phyloP scores from a whole-genome alignment of 2,329 filamentous ascomycete species.

The Cordyceps farinosa region DNA sequence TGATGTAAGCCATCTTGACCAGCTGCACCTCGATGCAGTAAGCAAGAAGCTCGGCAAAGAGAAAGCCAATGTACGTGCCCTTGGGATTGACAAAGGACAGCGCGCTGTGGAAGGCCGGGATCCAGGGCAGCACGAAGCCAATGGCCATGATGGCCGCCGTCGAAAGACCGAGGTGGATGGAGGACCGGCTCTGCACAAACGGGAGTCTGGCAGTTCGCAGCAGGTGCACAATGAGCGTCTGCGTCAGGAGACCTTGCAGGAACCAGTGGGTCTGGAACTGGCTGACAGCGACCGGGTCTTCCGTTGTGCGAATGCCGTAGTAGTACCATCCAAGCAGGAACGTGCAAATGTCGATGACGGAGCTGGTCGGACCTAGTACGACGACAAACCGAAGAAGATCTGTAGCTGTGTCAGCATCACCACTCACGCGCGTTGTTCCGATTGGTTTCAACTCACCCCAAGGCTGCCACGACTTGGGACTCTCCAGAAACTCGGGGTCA shows the following conservation, averaged over 20 bases:
- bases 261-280: conserved; percentile 29
- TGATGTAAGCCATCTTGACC: conserved; percentile 28
- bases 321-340: conserved; percentile 25
- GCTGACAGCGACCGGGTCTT: conserved; percentile 19
- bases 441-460: conserved; percentile 5
- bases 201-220: conserved; percentile 27
- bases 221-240: conserved; percentile 29
- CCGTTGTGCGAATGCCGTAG: conserved; percentile 23
- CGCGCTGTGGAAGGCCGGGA: conserved; percentile 23
- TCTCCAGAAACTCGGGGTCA: conserved; percentile 27
- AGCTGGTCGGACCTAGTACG: conserved; percentile 28
- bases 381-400: conserved; percentile 29
- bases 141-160: conserved; percentile 26
- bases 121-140: conserved; percentile 27
- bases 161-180: conserved; percentile 24
- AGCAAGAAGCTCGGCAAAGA: conserved; percentile 24
- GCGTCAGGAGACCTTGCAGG: conserved; percentile 28
- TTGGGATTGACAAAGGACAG: conserved; percentile 24
- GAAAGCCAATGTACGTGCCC: conserved; percentile 23
- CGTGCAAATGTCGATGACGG: conserved; percentile 27
- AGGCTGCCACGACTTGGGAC: conserved; percentile 27
- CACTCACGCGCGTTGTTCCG: not conserved
- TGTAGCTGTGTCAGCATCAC: not conserved
- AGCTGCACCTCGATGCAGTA: conserved; percentile 28
- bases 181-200: conserved; percentile 26